Evolutionary conservation across 305 asterid genomes (phyloP).

Genomic region (Rubia peregrina): DNA sequence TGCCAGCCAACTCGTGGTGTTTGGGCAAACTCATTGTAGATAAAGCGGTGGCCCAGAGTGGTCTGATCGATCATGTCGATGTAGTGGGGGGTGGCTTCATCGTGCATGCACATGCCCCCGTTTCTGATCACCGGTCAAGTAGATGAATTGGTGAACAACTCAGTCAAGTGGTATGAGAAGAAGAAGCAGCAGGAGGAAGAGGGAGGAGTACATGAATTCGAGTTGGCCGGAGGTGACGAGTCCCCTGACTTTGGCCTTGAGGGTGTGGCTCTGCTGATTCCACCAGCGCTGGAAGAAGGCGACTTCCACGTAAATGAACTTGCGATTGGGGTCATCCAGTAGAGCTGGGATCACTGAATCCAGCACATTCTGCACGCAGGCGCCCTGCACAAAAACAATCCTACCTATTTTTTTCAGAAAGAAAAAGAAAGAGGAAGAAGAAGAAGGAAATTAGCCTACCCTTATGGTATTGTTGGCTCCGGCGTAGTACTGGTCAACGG

Average conservation of each 20-base stretch:
- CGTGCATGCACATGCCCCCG: slow-evolving; percentile 58
- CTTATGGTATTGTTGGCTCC: slow-evolving; percentile 35
- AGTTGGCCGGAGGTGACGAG: slow-evolving; percentile 77
- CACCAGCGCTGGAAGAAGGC: slow-evolving; percentile 87
- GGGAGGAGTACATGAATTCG: slow-evolving; percentile 57
- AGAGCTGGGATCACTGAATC: slow-evolving; percentile 69
- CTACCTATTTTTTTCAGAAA: background rate
- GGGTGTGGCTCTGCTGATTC: slow-evolving; percentile 58
- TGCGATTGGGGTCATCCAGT: slow-evolving; percentile 57
- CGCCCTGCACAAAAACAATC: slow-evolving; percentile 36
- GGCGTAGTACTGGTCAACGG: slow-evolving; percentile 35
- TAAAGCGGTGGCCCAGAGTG: slow-evolving; percentile 64
- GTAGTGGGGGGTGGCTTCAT: background rate
- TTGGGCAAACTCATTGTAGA: slow-evolving; percentile 50
- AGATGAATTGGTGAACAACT: background rate
- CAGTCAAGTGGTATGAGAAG: background rate
- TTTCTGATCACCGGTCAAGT: slow-evolving; percentile 33
- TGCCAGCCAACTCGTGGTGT: slow-evolving; percentile 87
- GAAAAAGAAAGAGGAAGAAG: background rate
- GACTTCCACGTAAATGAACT: slow-evolving; percentile 69
- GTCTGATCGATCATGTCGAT: slow-evolving; percentile 16
- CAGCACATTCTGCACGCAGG: slow-evolving; percentile 76
- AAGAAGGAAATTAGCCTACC: background rate
- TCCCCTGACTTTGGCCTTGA: slow-evolving; percentile 51
- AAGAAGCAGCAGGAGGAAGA: background rate